These are phyloP conservation scores for Microsporum audouinii DNA, from an alignment of 2,329 filamentous ascomycete species.

Conservation along the genomic window DNA sequence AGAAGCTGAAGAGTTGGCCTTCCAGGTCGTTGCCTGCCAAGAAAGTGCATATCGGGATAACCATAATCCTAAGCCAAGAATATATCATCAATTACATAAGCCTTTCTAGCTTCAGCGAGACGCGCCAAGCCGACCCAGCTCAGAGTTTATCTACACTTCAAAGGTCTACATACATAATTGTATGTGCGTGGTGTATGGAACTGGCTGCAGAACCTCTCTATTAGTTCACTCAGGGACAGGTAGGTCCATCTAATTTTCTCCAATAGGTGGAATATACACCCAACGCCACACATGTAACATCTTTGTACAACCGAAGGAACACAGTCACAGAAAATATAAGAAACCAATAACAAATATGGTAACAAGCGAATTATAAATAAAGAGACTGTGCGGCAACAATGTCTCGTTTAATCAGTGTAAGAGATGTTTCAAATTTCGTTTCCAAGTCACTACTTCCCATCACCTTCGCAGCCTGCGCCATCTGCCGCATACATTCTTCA, in stretches of 20 bases:
- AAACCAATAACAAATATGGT: not conserved
- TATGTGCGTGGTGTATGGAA: too few relatives aligned
- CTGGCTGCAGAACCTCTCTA: not conserved
- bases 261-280: not conserved
- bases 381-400: slow-evolving; percentile 91
- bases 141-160: too few relatives aligned
- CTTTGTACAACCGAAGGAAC: not conserved
- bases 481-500: slow-evolving; percentile 87
- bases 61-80: too few relatives aligned
- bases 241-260: not conserved
- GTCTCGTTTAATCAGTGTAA: slow-evolving; percentile 79
- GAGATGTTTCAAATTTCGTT: slow-evolving; percentile 76
- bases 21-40: too few relatives aligned
- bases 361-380: slow-evolving; percentile 53
- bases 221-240: not conserved
- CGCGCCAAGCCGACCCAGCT: too few relatives aligned
- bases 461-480: slow-evolving; percentile 89
- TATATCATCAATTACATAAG: too few relatives aligned
- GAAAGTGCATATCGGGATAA: too few relatives aligned
- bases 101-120: too few relatives aligned
- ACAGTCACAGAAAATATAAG: slow-evolving; percentile 1
- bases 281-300: slow-evolving; percentile 1
- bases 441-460: slow-evolving; percentile 96
- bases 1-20: too few relatives aligned
- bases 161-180: too few relatives aligned